Base-by-base conservation (phyloP, 2,329 filamentous ascomycete genomes). In the Trematosphaeria pertusa region DNA sequence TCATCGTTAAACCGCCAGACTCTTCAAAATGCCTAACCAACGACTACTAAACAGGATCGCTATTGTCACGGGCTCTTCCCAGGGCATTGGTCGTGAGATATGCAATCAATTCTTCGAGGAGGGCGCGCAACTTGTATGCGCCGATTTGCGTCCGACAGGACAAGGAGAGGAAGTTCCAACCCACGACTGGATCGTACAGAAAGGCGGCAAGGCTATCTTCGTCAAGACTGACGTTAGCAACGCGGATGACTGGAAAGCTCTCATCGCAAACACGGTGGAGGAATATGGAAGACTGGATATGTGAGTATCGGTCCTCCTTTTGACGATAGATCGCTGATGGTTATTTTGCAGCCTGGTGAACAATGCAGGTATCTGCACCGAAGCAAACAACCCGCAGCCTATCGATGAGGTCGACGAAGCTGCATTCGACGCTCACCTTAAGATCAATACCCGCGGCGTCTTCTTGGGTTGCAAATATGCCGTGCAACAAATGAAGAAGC, bases 401-500 rank as follows among this genome's bases (percentile, higher is more conserved):
- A 51, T 69, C 8, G 64, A 71, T 35, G 61, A 70, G 44, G 61
- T 60, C 11, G 55, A 56, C 18, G 69, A 72, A 43, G 52, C 48
- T 11, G 56, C 70, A 33, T 74, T 63, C 48, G 73, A 75, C 48
- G 56, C 61, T 10, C 68, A 67, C 11, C 63, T 73, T 59, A 52
- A 56, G 4, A 62, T 74, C 37, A 75, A 74, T 51, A 58, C 62
- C 14, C 69, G 69, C 37, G 65, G 67, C 6, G 64, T 73, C 5
- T 75, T 75, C 43, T 60, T 75, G 10, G 66, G 72, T 5, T 71
- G 62, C 44, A 75, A 74, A 41, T 73, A 71, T 48, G 71, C 60
- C 2, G 54, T 69, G 5, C 32, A 52, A 3, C 71, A 74, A 40
- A 73, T 75, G 61, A 48, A 73, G 34, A 53, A 56, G 35, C 72